Conservation (phyloP, 345 rosid genomes). For the Lepidium sativum region DNA sequence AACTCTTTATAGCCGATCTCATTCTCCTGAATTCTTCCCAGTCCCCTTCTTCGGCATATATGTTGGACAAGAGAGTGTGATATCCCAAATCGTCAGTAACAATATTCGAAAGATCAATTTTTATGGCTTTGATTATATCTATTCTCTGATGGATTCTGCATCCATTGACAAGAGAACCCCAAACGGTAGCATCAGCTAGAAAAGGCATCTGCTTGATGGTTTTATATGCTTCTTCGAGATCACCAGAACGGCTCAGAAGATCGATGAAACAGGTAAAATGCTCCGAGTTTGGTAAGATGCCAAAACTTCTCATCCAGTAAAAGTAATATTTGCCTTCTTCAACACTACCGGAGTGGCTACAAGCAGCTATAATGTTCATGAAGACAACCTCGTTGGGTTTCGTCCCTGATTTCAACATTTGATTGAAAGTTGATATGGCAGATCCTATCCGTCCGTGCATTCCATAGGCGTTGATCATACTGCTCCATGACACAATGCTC, state of each 20-base stretch:
- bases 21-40: slow-evolving; percentile 50
- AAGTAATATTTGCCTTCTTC: slow-evolving; percentile 58
- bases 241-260: slow-evolving; percentile 75
- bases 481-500: slow-evolving; percentile 73
- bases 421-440: slow-evolving; percentile 47
- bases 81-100: slow-evolving; percentile 57
- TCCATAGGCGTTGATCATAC: slow-evolving; percentile 64
- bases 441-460: slow-evolving; percentile 52
- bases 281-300: slow-evolving; percentile 52
- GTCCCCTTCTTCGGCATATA: slow-evolving; percentile 69
- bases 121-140: slow-evolving; percentile 50
- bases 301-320: slow-evolving; percentile 44
- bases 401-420: slow-evolving; percentile 53
- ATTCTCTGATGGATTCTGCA: slow-evolving; percentile 65
- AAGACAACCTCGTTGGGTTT: slow-evolving; percentile 70
- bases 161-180: slow-evolving; percentile 72
- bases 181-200: slow-evolving; percentile 49
- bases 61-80: slow-evolving; percentile 57
- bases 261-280: slow-evolving; percentile 79
- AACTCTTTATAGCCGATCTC: slow-evolving; percentile 38
- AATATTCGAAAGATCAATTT: slow-evolving; percentile 33
- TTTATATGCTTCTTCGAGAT: slow-evolving; percentile 53
- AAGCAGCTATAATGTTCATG: slow-evolving; percentile 76
- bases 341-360: slow-evolving; percentile 71
- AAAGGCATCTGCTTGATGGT: slow-evolving; percentile 58